Evolutionary conservation across 176 grass and related monocot species (phyloP).

Genomic region (bread wheat (Triticum aestivum)): DNA sequence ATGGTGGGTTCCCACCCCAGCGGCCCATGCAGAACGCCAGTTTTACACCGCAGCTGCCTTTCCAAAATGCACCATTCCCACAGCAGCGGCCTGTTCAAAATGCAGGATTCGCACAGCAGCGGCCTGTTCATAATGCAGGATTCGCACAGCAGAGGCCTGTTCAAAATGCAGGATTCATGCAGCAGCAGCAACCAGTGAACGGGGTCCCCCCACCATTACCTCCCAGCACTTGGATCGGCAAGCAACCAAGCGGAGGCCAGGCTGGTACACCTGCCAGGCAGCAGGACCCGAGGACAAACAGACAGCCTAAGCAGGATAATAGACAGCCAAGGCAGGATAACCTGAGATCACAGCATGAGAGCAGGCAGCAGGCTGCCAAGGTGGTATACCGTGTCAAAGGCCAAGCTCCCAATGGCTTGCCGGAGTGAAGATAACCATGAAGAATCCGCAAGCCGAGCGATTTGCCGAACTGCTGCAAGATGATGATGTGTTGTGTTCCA

Average conservation of each 20-base stretch:
- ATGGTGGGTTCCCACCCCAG: conserved; percentile 35
- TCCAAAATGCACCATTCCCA: not conserved
- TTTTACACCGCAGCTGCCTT: conserved; percentile 24
- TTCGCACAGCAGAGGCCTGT: conserved; percentile 10
- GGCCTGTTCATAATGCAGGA: conserved; percentile 34
- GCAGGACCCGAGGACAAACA: conserved; percentile 31
- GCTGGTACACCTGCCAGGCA: conserved; percentile 31
- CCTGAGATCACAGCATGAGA: conserved; percentile 44
- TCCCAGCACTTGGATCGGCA: conserved; percentile 84
- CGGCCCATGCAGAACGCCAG: conserved; percentile 26
- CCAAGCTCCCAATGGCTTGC: conserved; percentile 29
- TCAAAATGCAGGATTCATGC: not conserved
- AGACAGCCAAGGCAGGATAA: conserved; percentile 48
- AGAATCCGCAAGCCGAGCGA: not conserved
- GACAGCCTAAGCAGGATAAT: conserved; percentile 28
- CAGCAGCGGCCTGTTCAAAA: conserved; percentile 33
- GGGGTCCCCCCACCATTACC: conserved; percentile 65
- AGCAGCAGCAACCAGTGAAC: conserved; percentile 43
- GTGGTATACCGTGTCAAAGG: conserved; percentile 55
- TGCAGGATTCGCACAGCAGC: conserved; percentile 12
- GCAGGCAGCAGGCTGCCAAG: conserved; percentile 54
- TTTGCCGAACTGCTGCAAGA: not conserved
- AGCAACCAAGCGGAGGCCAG: conserved; percentile 46
- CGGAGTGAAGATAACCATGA: conserved; percentile 38
- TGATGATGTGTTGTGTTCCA: not conserved